Base-by-base conservation (phyloP, 2,329 filamentous ascomycete species). In the Fusarium penzigii region DNA sequence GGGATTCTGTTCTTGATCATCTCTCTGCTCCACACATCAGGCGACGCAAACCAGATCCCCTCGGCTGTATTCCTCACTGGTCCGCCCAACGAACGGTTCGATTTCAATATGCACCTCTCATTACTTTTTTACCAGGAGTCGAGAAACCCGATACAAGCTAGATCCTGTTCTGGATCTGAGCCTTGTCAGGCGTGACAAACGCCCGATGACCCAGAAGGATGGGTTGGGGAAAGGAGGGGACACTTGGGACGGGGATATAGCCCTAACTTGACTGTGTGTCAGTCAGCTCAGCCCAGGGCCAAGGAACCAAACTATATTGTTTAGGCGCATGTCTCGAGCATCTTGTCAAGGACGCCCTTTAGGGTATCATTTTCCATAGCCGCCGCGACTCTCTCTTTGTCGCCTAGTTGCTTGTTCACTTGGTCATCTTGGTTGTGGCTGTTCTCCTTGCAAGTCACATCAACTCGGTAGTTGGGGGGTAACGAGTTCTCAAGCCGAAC, bases 321-420 rank as follows among this genome's bases (percentile, higher is more conserved):
- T 32, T 59, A 90, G 59, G 83, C 80, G 72, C 91, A 96, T 2
- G 89, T 93, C 69, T 90, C 86, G 57, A 97, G 80, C 94, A 99
- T 97, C 74, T 94, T 96, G 69, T 90, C 86, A 58, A 99, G 79
- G 32, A 97, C 90, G 39, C 86, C 86, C 78, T 90, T 91, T 54
- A 99, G 76, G 1, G 90, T 95, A 51, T 90, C 89, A 69, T 99
- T 99, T 73, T 97, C 94, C 63, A 97, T 77, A 7, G 94, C 94
- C 10, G 94, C 94, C 1, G 93, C 92, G 42, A 99, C 94, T 55
- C 94, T 81, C 76, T 99, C 94, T 78, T 97, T 99, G 75, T 99
- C 94, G 34, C 86, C 90, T 41, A 99, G 77, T 74, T 99, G 94
- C 78, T 97, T 97, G 75, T 96, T 97, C 47, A 97, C 92, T 70